Percentiles rank a stretch among this genome's conserved stretches.
Conservation (phyloP, 805 yeast genomes). For the Cyberlindnera bimundalis region DNA sequence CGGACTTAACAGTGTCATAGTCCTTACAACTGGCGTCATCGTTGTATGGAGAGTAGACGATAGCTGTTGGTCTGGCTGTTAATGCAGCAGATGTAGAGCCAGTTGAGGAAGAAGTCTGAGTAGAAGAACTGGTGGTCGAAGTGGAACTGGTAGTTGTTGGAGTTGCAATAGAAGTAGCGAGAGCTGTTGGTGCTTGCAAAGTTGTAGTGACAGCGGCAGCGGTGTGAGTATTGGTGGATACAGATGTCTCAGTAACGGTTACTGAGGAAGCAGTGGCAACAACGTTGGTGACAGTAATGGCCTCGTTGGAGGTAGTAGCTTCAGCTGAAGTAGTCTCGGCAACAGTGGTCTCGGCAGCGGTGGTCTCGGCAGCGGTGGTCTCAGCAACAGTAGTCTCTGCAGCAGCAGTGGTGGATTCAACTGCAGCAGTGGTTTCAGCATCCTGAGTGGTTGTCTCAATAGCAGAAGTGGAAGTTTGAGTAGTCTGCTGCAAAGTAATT, state of each 20-base stretch:
- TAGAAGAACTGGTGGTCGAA: constrained; percentile 15
- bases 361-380: constrained; percentile 23
- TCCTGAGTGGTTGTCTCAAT: not conserved
- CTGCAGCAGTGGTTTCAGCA: constrained; percentile 17
- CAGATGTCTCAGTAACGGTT: constrained; percentile 29
- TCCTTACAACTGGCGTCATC: constrained; percentile 55
- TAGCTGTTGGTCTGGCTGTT: constrained; percentile 45
- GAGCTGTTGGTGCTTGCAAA: constrained; percentile 19
- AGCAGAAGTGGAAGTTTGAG: constrained; percentile 15
- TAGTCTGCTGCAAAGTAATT: constrained; percentile 19
- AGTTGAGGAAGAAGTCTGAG: constrained; percentile 28
- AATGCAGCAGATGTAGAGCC: constrained; percentile 28
- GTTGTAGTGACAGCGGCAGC: constrained; percentile 22
- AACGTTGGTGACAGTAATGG: not conserved
- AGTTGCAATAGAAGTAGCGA: constrained; percentile 17
- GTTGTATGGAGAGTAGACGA: constrained; percentile 77
- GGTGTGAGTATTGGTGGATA: constrained; percentile 16
- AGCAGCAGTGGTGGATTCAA: constrained; percentile 8
- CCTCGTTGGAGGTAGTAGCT: constrained; percentile 8
- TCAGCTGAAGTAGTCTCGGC: constrained; percentile 24
- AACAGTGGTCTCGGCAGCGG: constrained; percentile 12
- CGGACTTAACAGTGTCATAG: constrained; percentile 48
- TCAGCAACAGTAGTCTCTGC: constrained; percentile 17
- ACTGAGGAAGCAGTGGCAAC: constrained; percentile 19
- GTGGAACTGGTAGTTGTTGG: constrained; percentile 16